A percentile compares a stretch with the other conserved stretches of the same genome.
These are phyloP conservation scores for Solanum stenotomum DNA, from an alignment of 257 asterid species.

Conservation along the genomic window DNA sequence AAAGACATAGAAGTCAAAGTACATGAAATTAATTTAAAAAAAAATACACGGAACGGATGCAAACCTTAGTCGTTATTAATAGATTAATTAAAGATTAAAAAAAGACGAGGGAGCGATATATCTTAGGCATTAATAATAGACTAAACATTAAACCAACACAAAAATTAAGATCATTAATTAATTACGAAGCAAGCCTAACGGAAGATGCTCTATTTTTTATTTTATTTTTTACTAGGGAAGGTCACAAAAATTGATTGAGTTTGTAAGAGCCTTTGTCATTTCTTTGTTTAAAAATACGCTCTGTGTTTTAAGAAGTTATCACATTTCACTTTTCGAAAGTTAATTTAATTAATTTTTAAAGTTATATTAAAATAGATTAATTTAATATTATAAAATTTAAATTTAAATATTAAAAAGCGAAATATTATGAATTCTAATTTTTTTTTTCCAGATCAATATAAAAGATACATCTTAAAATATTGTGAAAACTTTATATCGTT, in stretches of 20 bases:
- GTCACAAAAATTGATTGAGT: neutral
- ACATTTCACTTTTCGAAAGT: neutral
- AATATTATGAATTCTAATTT: neutral
- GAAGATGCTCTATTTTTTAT: neutral
- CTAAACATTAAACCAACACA: neutral
- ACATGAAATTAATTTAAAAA: neutral
- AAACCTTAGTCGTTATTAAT: neutral
- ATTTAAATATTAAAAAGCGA: neutral
- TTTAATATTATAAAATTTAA: neutral
- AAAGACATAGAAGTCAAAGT: neutral
- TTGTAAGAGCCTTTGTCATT: neutral
- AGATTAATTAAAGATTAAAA: neutral
- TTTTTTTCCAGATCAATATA: too few relatives aligned
- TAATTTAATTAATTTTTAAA: too few relatives aligned
- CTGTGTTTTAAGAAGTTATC: too few relatives aligned
- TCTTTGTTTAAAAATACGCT: neutral
- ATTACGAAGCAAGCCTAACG: neutral
- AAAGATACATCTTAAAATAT: too few relatives aligned
- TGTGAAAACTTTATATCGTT: too few relatives aligned
- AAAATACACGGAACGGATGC: neutral
- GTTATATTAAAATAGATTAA: too few relatives aligned
- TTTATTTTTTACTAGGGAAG: neutral
- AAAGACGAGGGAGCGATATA: neutral
- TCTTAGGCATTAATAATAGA: neutral
- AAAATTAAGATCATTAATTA: neutral